Conservation (phyloP, 306 rosid genomes). For the Vicia villosa region DNA sequence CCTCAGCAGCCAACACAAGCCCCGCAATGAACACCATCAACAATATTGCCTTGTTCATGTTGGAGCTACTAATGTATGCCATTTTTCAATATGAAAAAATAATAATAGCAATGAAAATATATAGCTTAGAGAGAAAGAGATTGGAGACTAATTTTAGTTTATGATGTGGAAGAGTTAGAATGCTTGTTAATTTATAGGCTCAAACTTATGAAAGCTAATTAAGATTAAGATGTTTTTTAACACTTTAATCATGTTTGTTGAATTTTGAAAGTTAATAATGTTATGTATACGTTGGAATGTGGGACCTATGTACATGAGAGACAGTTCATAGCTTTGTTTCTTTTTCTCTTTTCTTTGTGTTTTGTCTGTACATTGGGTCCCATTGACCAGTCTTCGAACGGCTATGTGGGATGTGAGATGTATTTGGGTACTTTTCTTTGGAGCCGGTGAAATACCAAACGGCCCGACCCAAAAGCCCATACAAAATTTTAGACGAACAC, state of each 20-base stretch:
- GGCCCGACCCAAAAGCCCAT: no score
- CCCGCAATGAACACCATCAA: conserved; percentile 38
- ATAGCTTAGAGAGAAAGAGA: neutral
- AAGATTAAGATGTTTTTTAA: neutral
- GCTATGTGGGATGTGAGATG: no score
- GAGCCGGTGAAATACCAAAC: no score
- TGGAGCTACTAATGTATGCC: conserved; percentile 49
- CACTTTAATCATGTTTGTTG: neutral
- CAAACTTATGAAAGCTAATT: neutral
- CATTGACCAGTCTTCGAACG: conserved; percentile 1
- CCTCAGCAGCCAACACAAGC: conserved; percentile 42
- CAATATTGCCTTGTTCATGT: conserved; percentile 36
- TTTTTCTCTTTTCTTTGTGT: neutral
- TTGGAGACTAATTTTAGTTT: conserved; percentile 20
- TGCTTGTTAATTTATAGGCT: conserved; percentile 21
- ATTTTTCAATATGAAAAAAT: conserved; percentile 19
- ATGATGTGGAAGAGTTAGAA: neutral
- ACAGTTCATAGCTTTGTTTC: neutral
- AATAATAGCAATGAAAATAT: no score
- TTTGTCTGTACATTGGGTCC: neutral
- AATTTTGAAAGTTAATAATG: neutral
- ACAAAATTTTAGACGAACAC: no score
- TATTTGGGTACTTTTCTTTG: no score
- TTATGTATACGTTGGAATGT: conserved; percentile 6
- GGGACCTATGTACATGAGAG: neutral